Base-by-base conservation (phyloP, 805 yeast species). In the Pichia cephalocereana region DNA sequence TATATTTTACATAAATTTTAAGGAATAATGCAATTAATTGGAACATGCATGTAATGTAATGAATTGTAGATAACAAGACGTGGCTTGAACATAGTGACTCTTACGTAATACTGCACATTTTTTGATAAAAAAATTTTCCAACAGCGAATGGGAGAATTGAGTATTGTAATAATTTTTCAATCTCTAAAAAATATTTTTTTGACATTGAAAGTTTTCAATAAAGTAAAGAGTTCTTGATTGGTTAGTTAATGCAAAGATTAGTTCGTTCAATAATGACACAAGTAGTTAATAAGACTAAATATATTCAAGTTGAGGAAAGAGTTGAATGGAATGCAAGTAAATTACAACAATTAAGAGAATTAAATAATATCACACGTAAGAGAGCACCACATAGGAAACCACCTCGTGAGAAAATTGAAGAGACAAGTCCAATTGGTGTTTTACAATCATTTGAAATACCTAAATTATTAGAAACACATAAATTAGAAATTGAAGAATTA, bases 371-470 rank as follows among this genome's bases (percentile, higher is more conserved):
- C 4, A 34, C 37, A 8, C 49, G 53, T 36, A 50, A 49, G 47
- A 76, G 79, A 60, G 78, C 77, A 58, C 83, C 81, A 58, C 79
- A 76, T 61, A 68, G 75, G 32, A 82, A 82, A 56, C 76, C 74
- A 9, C 53, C 55, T 19, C 40, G 48, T 23, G 36, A 46, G 5
- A 41, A 45, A 23, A 40, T 27, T 39, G 97, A 89, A 51, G 75
- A 83, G 32, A 86, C 95, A 0, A 76, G 93, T 1, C 87, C 95
- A 8, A 67, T 80, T 38, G 97, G 97, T 8, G 85, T 87, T 8
- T 71, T 91, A 40, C 44, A 62, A 34, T 77, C 80, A 53, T 70
- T 70, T 52, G 96, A 90, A 62, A 86, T 90, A 49, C 72, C 77
- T 34, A 80, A 77, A 44, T 61, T 83, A 27, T 52, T 60, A 38